Evolutionary conservation across 139 green algal genomes (phyloP).

Genomic region (Chlamydomonas sp.): DNA sequence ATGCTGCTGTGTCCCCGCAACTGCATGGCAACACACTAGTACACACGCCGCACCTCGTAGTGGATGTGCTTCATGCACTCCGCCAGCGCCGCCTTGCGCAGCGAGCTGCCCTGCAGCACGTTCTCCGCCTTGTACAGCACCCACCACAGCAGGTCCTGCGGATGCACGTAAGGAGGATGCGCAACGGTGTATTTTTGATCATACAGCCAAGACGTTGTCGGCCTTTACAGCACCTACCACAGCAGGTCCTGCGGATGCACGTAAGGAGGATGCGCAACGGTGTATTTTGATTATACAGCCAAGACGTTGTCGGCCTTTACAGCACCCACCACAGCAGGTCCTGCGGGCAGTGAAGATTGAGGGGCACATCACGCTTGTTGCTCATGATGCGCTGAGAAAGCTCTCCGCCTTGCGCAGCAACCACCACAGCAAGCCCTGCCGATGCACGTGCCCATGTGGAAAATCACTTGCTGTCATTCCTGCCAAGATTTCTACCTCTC

Average conservation of each 20-base stretch:
- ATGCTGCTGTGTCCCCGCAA: background rate
- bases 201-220: background rate
- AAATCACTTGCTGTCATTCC: no score
- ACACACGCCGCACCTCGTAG: conserved; percentile 82
- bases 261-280: background rate
- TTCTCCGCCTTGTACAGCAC: conserved; percentile 82
- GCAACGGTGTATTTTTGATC: background rate
- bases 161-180: background rate
- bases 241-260: conserved; percentile 77
- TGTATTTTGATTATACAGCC: background rate
- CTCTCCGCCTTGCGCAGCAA: conserved; percentile 81
- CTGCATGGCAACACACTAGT: background rate
- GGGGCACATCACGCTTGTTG: no score
- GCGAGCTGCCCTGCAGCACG: conserved; percentile 74
- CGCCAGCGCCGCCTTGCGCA: conserved; percentile 79
- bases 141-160: conserved; percentile 93
- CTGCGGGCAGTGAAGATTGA: conserved; percentile 29
- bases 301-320: background rate
- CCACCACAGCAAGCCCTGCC: conserved; percentile 76
- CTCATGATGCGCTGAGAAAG: conserved; percentile 43
- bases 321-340: conserved; percentile 94
- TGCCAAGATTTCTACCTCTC: no score
- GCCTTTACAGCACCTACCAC: conserved; percentile 82
- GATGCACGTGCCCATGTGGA: no score
- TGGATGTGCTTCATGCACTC: conserved; percentile 95